Evolutionary conservation across 257 asterid genomes (phyloP), one percentile per base, ranked within the genome.

Genomic region (Penstemon eatonii): DNA sequence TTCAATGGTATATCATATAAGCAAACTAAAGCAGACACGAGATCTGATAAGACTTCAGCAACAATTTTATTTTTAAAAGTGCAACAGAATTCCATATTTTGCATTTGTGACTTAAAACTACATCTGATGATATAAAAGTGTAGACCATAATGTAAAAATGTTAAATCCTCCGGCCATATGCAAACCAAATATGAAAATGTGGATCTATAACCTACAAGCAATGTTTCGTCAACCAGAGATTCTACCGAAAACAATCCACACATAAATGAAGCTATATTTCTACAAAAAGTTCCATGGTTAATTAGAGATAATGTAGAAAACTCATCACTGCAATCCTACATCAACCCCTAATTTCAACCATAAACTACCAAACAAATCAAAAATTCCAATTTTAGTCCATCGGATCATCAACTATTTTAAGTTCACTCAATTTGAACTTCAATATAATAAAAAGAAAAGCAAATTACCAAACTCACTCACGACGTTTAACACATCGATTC

Each of bases 401-500:
- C 54, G 67, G 57, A 73, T 66, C 72, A 73, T n/a, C 25, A 4
- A 39, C 51, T 67, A 56, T 11, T 1, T 25, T 15, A 36, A 69
- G 69, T 78, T 81, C 79, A 69, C 74, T 62, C 43, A 41, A 60
- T 60, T 8, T 25, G 33, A 25, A 25, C 33, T 25, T 25, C 33
- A 25, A 25, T 25, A 25, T 25, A 25, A 25, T 25, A 25, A 25
- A 25, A 25, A 25, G 2, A 25, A 25, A 25, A 25, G 1, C 33
- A 25, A 0, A 25, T 2, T 25, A 25, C 1, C 33, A 25, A 25
- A 25, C 33, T 25, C 33, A 2, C 33, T 25, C 0, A 25, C 2
- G 33, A 25, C 33, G 33, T 25, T 25, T 25, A 25, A 25, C 33
- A 25, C 1, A 25, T 25, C 33, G 33, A 25, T 25, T 25, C 33